These are phyloP conservation scores for Albizia julibrissin DNA, from an alignment of 306 rosid genomes.

Conservation along the genomic window DNA sequence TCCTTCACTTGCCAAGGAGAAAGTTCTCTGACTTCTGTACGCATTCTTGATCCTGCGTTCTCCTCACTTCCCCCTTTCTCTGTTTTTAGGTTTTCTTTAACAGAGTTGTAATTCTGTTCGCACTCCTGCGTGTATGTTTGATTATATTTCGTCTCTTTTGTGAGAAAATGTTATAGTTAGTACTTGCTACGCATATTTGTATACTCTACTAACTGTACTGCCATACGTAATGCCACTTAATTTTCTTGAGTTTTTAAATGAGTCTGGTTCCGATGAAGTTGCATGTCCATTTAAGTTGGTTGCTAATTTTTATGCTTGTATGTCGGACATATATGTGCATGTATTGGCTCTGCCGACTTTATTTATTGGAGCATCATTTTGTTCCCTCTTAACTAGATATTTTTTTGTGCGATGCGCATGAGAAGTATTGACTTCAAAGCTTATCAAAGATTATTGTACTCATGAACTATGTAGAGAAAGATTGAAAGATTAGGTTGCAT, in stretches of 20 bases:
- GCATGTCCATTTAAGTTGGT: not conserved
- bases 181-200: not conserved
- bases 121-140: not conserved
- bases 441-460: too few species aligned
- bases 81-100: slow-evolving; percentile 5
- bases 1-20: slow-evolving; percentile 83
- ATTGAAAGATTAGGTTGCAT: not conserved
- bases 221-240: not conserved
- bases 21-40: slow-evolving; percentile 73
- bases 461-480: not conserved
- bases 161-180: not conserved
- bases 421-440: not conserved
- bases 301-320: not conserved
- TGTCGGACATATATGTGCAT: not conserved
- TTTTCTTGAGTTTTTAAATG: not conserved
- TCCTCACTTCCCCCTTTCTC: not conserved
- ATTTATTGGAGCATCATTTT: not conserved
- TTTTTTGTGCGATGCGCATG: not conserved
- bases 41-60: slow-evolving; percentile 10
- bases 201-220: not conserved
- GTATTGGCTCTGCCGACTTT: not conserved
- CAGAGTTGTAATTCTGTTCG: slow-evolving; percentile 6
- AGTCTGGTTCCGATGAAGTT: not conserved
- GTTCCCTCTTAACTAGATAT: not conserved
- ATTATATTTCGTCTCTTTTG: not conserved